Base-by-base conservation (phyloP, 2,329 filamentous ascomycete species). In the Fusarium sp. region DNA sequence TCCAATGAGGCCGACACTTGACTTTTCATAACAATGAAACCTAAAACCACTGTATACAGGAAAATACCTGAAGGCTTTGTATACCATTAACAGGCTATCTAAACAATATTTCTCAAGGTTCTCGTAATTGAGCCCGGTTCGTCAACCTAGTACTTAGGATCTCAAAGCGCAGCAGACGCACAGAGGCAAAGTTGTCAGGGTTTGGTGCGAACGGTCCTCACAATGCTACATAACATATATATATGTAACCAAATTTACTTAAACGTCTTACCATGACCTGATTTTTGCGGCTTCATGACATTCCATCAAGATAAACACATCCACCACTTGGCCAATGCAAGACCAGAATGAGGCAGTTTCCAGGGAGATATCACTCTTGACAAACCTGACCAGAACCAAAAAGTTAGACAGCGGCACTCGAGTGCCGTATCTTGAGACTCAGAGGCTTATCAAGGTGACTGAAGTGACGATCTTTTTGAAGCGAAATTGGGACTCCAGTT, bases 381-480 rank as follows among this genome's bases (percentile, higher is more conserved):
- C 29, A 31, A 14, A 31, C 40, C 43, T 53, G 25, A 42, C 43
- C 54, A 51, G 15, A 59, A 23, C 33, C 58, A 59, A 31, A 56
- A 57, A 17, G 57, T 33, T 29, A 42, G 35, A 9, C 14, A 41
- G 61, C 29, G 51, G 41, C 17, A 46, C 42, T 25, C 33, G 50
- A n/a, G 46, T 27, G 14, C 31, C 47, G 43, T 45, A 42, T 64
- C 46, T 42, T 46, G 15, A 25, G 6, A 18, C 17, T n/a, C 37
- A 13, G 51, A 33, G 61, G 64, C 53, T 56, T 33, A 31, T 31
- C 42, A 23, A 63, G 36, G 21, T n/a, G n/a, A n/a, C 45, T 63
- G n/a, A 59, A 71, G 23, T 62, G 57, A 42, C 20, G 67, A 43
- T 60, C 48, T 58, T 45, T 57, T 49, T 47, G 37, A 25, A 35